Evolutionary conservation across 2,329 filamentous ascomycete genomes (phyloP), one percentile per base, ranked within the genome.

Genomic region (Fusarium temperatum): DNA sequence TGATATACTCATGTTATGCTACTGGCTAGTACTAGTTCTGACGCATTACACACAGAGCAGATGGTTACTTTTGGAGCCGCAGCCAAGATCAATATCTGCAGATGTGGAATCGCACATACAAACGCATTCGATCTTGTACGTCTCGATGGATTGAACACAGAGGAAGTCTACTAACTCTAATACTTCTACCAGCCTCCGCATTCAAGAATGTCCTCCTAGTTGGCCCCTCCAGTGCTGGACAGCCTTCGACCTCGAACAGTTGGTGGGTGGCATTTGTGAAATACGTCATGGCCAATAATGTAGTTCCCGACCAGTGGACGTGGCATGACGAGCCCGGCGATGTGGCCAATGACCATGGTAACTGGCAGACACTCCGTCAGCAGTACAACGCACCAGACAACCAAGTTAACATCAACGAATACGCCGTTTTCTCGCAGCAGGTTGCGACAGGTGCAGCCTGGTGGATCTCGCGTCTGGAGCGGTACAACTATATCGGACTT

Each of bases 381-480:
- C 48, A 55, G 48, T 54, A 62, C 30, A 62, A 44, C 17, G 58
- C 58, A 3, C 58, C 58, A 13, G 48, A 62, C 14, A 62, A 55
- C 38, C 47, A 62, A 17, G 48, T 62, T 28, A 62, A 62, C 30
- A 55, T 62, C 48, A 62, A 62, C 30, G 58, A 62, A 38, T 62
- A 62, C 17, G 57, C 44, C 26, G 22, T 20, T 26, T 60, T 55
- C 48, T 28, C 28, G 15, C 48, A 62, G 42, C 48, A 60, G 26
- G 44, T 51, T 51, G 26, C 57, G 13, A 24, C 59, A 55, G 59
- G 38, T 11, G 48, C 48, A 30, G 59, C 50, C 13, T 62, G 48
- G 59, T 55, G 39, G 36, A 54, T 62, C 32, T 62, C 59, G 1
- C 59, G 59, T 30, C 50, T 62, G 11, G 59, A 62, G 59, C 59